phyloP scores from a whole-genome alignment of 2,329 filamentous ascomycete genomes.

The Penicillium sp. region DNA sequence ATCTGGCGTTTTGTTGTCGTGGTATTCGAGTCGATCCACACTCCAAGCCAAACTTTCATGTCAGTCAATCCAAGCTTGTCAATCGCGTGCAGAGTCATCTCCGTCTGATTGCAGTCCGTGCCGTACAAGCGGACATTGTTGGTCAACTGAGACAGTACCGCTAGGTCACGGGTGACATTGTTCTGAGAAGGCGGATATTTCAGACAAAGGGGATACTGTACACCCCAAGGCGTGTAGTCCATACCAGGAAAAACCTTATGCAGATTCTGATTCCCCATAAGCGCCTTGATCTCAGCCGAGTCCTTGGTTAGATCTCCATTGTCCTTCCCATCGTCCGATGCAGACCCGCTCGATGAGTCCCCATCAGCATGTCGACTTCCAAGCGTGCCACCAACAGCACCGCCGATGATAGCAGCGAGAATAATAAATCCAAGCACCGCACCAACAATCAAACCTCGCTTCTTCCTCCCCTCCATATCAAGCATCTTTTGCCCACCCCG shows the following conservation, averaged over 20 bases:
- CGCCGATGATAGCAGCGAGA: constrained; percentile 70
- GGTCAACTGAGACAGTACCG: constrained; percentile 85
- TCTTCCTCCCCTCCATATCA: constrained; percentile 64
- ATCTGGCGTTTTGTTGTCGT: constrained; percentile 86
- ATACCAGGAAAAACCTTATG: constrained; percentile 95
- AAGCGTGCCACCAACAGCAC: constrained; percentile 71
- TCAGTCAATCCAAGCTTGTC: constrained; percentile 68
- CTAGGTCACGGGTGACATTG: constrained; percentile 88
- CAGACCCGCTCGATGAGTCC: constrained; percentile 45
- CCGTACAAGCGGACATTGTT: constrained; percentile 88
- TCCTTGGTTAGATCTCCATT: constrained; percentile 74
- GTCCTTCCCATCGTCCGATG: constrained; percentile 58
- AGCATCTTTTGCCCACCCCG: constrained; percentile 63
- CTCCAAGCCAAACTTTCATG: constrained; percentile 90
- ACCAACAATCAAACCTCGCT: constrained; percentile 69
- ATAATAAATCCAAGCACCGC: constrained; percentile 66
- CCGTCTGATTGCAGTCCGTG: constrained; percentile 95
- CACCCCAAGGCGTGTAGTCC: constrained; percentile 90
- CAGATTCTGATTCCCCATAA: constrained; percentile 77
- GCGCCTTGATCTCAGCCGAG: constrained; percentile 74
- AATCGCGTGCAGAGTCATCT: constrained; percentile 87
- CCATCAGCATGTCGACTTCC: constrained; percentile 52
- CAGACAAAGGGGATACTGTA: constrained; percentile 84
- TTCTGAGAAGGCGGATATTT: constrained; percentile 81
- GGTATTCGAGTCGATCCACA: constrained; percentile 82